These are phyloP conservation scores for Cotoneaster glaucophyllus DNA, from an alignment of 306 rosid genomes.

Conservation along the genomic window DNA sequence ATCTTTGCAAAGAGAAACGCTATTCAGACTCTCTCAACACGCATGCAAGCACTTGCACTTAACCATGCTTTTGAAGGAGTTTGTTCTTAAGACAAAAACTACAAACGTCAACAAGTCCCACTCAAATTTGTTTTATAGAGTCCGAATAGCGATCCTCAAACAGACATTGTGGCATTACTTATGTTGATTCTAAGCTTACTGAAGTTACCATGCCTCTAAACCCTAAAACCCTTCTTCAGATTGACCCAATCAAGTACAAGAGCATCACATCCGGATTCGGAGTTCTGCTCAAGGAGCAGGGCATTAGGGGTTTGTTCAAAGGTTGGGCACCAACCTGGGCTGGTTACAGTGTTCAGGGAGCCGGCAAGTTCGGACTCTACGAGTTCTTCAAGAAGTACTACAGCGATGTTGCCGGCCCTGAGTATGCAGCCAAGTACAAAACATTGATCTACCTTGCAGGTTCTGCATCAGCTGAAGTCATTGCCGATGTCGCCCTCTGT, in stretches of 20 bases:
- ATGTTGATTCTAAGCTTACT: background rate
- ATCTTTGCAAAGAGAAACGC: background rate
- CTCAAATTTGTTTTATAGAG: too few species aligned
- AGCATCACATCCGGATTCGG: conserved; percentile 64
- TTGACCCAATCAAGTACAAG: conserved; percentile 68
- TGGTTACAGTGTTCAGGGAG: conserved; percentile 90
- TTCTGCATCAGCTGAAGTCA: conserved; percentile 76
- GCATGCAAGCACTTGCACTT: background rate
- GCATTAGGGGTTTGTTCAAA: conserved; percentile 53
- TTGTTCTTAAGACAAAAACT: too few species aligned
- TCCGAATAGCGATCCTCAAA: too few species aligned
- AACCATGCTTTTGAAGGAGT: too few species aligned
- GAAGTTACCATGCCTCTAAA: background rate
- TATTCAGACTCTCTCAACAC: background rate
- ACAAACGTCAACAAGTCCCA: too few species aligned
- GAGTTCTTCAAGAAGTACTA: conserved; percentile 86
- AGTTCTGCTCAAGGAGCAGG: conserved; percentile 63
- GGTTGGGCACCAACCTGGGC: conserved; percentile 82
- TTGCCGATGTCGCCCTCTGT: conserved; percentile 76
- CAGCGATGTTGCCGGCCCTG: conserved; percentile 72
- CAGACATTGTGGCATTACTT: background rate
- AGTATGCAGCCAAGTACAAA: conserved; percentile 67
- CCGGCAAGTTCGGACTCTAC: conserved; percentile 69
- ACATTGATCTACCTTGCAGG: conserved; percentile 72
- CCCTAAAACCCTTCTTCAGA: conserved; percentile 22